These are phyloP conservation scores for Skeletonema potamos DNA, from an alignment of 108 stramenopile genomes.

Conservation along the genomic window DNA sequence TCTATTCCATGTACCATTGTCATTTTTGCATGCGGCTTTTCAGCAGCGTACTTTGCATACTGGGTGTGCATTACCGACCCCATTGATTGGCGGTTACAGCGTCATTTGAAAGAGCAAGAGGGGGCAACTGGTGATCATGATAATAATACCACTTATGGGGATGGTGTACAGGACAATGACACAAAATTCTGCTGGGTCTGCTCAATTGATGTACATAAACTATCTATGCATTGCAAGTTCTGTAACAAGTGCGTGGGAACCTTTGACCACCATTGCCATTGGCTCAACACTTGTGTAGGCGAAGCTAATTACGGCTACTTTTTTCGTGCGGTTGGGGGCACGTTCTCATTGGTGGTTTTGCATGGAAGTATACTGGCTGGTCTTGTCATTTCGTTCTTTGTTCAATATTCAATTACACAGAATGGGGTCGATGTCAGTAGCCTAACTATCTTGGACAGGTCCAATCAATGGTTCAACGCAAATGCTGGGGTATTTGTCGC, in stretches of 20 bases:
- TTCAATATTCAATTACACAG: constrained; percentile 18
- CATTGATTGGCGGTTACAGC: constrained; percentile 55
- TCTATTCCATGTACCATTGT: constrained; percentile 61
- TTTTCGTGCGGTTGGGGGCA: constrained; percentile 55
- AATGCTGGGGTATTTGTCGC: constrained; percentile 34
- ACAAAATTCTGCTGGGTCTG: constrained; percentile 92
- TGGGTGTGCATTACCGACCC: constrained; percentile 54
- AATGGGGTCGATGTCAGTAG: constrained; percentile 4
- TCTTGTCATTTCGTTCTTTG: constrained; percentile 47
- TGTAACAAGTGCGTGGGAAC: constrained; percentile 92
- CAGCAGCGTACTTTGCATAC: constrained; percentile 55
- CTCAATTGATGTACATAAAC: constrained; percentile 57
- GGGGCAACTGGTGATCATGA: constrained; percentile 7
- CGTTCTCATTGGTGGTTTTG: constrained; percentile 19
- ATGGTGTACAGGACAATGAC: constrained; percentile 10
- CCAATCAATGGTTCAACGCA: constrained; percentile 59
- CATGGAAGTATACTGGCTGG: constrained; percentile 24
- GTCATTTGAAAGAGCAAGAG: constrained; percentile 40
- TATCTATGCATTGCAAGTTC: constrained; percentile 93
- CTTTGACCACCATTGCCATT: constrained; percentile 97
- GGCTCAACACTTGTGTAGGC: constrained; percentile 93
- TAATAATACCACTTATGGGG: constrained; percentile 2
- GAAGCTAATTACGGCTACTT: constrained; percentile 79
- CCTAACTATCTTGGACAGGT: constrained; percentile 22
- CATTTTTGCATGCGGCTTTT: constrained; percentile 31